phyloP scores from a whole-genome alignment of 495 filamentous ascomycete species.

The Talaromyces thailandensis region DNA sequence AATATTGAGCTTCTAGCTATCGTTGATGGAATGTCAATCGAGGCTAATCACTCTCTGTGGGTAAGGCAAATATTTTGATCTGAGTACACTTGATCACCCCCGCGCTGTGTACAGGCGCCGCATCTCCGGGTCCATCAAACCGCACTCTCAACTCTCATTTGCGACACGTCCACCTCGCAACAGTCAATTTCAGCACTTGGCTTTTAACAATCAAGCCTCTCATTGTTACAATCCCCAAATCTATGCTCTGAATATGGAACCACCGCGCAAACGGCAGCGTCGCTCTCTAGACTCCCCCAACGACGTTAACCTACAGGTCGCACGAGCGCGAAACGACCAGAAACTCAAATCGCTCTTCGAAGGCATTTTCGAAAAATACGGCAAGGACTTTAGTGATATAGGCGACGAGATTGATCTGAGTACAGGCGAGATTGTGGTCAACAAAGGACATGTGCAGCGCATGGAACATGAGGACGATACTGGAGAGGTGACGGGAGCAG shows the following conservation, averaged over 20 bases:
- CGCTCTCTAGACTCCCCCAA: constrained; percentile 32
- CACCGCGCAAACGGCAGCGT: constrained; percentile 47
- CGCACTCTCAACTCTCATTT: too few relatives aligned
- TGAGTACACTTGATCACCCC: not conserved
- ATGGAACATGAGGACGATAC: constrained; percentile 45
- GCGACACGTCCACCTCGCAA: not conserved
- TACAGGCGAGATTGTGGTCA: constrained; percentile 70
- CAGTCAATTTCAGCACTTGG: not conserved
- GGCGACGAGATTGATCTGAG: constrained; percentile 75
- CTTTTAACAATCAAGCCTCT: not conserved
- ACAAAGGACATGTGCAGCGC: constrained; percentile 73
- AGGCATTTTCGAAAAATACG: constrained; percentile 81
- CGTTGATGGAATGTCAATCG: not conserved
- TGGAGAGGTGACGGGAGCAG: constrained; percentile 15
- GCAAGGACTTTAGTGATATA: constrained; percentile 66
- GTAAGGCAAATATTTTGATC: not conserved
- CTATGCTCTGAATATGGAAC: constrained; percentile 38
- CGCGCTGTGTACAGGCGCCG: not conserved
- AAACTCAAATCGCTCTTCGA: constrained; percentile 77
- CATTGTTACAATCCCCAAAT: not conserved
- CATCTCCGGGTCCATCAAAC: not conserved
- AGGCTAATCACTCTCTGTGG: not conserved
- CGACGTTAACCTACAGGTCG: constrained; percentile 41
- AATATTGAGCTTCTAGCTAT: not conserved
- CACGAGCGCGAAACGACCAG: constrained; percentile 49